phyloP scores from a whole-genome alignment of 208 protist genomes.

The Crithidia bombi region DNA sequence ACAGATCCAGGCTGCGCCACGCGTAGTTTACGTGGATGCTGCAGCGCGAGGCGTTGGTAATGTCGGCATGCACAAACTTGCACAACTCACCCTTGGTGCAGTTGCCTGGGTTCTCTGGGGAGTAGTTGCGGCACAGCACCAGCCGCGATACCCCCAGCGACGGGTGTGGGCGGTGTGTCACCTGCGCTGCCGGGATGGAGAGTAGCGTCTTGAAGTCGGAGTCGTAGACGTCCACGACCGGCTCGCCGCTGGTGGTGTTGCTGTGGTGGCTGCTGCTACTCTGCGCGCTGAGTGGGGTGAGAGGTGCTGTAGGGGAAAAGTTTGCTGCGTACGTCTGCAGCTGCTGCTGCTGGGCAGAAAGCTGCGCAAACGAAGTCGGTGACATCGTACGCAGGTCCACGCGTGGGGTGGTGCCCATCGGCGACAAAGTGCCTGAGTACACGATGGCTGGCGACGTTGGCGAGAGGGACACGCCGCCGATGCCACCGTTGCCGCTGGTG shows the following conservation, averaged over 20 bases:
- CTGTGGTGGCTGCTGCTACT: conserved; percentile 24
- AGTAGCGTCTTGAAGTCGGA: conserved; percentile 62
- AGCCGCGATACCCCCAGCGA: conserved; percentile 60
- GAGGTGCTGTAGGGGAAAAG: conserved; percentile 1
- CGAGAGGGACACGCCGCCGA: conserved; percentile 4
- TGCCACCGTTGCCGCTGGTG: background rate
- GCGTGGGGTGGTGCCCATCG: conserved; percentile 10
- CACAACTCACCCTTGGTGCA: conserved; percentile 64
- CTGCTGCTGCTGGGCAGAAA: conserved; percentile 11
- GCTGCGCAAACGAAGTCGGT: conserved; percentile 1
- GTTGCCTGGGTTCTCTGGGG: conserved; percentile 26
- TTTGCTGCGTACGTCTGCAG: background rate
- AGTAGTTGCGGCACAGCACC: conserved; percentile 80
- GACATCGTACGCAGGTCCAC: background rate
- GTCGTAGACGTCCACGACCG: conserved; percentile 57
- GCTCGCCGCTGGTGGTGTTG: conserved; percentile 13
- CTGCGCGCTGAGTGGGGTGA: conserved; percentile 20
- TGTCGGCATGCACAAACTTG: conserved; percentile 84
- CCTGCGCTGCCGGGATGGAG: conserved; percentile 38
- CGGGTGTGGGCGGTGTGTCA: conserved; percentile 52
- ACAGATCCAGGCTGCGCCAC: conserved; percentile 54
- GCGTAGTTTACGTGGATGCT: conserved; percentile 86
- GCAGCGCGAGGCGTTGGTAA: conserved; percentile 32
- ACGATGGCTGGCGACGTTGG: conserved; percentile 3
- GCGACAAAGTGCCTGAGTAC: conserved; percentile 8